Evolutionary conservation across 345 rosid genomes (phyloP).

Genomic region (Odontarrhena argentea): DNA sequence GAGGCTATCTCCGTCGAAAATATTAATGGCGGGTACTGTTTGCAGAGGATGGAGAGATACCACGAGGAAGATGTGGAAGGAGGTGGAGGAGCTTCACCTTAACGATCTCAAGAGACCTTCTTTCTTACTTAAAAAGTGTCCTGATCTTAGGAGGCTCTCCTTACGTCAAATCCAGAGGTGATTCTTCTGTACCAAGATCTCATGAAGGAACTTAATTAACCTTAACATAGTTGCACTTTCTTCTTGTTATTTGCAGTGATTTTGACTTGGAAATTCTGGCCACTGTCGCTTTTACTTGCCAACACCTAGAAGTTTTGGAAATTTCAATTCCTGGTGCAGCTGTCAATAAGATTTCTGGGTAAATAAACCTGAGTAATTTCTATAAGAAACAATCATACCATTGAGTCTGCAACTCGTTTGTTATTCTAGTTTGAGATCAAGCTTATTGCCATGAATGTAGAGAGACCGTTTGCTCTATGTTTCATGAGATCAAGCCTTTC

Average conservation of each 20-base stretch:
- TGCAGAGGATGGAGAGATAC: slow-evolving; percentile 92
- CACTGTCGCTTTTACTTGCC: slow-evolving; percentile 93
- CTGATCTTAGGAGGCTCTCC: slow-evolving; percentile 68
- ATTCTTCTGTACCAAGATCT: slow-evolving; percentile 38
- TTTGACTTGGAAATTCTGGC: slow-evolving; percentile 90
- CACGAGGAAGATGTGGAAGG: slow-evolving; percentile 75
- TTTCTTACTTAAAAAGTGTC: slow-evolving; percentile 67
- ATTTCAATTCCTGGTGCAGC: slow-evolving; percentile 56
- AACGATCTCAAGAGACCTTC: slow-evolving; percentile 72
- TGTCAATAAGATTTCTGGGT: slow-evolving; percentile 89
- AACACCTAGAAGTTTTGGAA: slow-evolving; percentile 82
- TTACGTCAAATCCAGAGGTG: slow-evolving; percentile 76
- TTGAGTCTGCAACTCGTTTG: slow-evolving; percentile 3
- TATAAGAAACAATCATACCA: too few relatives aligned
- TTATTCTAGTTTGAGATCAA: not conserved
- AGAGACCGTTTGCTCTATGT: too few relatives aligned
- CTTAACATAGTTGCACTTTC: not conserved
- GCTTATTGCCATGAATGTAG: not conserved
- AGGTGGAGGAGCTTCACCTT: slow-evolving; percentile 80
- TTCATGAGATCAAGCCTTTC: not conserved
- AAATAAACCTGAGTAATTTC: slow-evolving; percentile 25
- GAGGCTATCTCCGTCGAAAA: slow-evolving; percentile 70
- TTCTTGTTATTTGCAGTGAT: slow-evolving; percentile 58
- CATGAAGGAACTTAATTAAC: too few relatives aligned
- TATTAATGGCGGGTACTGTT: slow-evolving; percentile 75